Conservation (phyloP, 176 grass and related monocot genomes). For the Poa pratensis region DNA sequence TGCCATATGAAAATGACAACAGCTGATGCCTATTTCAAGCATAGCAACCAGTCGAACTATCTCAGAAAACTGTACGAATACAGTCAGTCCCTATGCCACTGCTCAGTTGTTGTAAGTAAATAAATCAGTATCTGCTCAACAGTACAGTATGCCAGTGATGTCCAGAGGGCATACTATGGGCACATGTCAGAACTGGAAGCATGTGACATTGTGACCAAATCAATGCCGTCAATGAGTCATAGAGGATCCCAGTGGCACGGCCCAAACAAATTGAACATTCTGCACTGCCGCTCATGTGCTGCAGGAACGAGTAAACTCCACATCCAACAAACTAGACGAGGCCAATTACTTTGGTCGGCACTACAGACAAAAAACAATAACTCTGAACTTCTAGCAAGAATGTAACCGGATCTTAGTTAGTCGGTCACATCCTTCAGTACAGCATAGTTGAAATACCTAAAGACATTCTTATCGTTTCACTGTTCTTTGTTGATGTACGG, state of each 20-base stretch:
- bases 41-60: slow-evolving; percentile 47
- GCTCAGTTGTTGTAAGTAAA: slow-evolving; percentile 23
- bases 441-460: slow-evolving; percentile 31
- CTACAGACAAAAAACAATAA: slow-evolving; percentile 2
- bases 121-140: slow-evolving; percentile 33
- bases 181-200: slow-evolving; percentile 39
- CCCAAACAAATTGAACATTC: slow-evolving; percentile 31
- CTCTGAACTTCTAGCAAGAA: slow-evolving; percentile 38
- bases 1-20: slow-evolving; percentile 39
- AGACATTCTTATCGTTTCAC: slow-evolving; percentile 16
- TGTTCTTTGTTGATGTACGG: slow-evolving; percentile 22
- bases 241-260: slow-evolving; percentile 14
- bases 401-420: slow-evolving; percentile 25
- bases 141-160: slow-evolving; percentile 30
- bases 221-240: background rate
- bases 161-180: slow-evolving; percentile 19
- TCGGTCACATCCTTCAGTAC: slow-evolving; percentile 37
- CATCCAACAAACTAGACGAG: slow-evolving; percentile 41
- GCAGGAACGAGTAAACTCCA: slow-evolving; percentile 34
- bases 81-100: slow-evolving; percentile 28
- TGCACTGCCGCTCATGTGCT: slow-evolving; percentile 8
- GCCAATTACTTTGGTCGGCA: slow-evolving; percentile 1
- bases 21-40: slow-evolving; percentile 39
- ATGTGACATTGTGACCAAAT: slow-evolving; percentile 16
- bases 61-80: slow-evolving; percentile 32